phyloP scores from a whole-genome alignment of 176 grass and related monocot species.

The Lolium perenne region DNA sequence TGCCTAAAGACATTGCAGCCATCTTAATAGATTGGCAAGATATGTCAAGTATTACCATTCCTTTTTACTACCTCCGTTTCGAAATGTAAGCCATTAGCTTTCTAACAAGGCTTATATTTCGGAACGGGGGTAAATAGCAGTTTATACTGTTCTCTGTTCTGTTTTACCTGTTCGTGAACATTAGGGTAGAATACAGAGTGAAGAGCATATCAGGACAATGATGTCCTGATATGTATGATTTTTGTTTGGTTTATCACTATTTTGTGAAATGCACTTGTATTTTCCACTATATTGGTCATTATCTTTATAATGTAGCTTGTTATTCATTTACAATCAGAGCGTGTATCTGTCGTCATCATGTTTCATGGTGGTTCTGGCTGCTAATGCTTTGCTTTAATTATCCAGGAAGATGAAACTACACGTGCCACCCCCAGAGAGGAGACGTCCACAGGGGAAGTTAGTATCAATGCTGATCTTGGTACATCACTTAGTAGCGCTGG shows the following conservation, averaged over 20 bases:
- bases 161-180: not conserved
- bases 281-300: not conserved
- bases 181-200: not conserved
- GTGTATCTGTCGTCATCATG: not conserved
- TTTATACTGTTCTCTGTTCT: not conserved
- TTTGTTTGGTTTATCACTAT: not conserved
- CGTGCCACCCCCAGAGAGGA: slow-evolving; percentile 30
- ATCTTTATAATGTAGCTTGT: slow-evolving; percentile 11
- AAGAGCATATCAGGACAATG: not conserved
- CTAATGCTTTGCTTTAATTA: slow-evolving; percentile 31
- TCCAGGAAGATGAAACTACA: slow-evolving; percentile 55
- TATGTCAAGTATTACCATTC: not conserved
- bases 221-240: not conserved
- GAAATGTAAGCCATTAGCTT: no score
- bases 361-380: slow-evolving; percentile 27
- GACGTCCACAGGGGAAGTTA: not conserved
- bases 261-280: not conserved
- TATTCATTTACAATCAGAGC: not conserved
- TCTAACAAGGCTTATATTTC: no score
- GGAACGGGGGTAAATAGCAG: no score
- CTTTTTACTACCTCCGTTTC: not conserved
- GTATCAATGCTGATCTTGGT: slow-evolving; percentile 27
- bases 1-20: not conserved
- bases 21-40: slow-evolving; percentile 18
- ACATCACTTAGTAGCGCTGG: slow-evolving; percentile 25